Evolutionary conservation across 176 grass and related monocot genomes (phyloP), one percentile per base, ranked within the genome.

Genomic region (Pharus latifolius): DNA sequence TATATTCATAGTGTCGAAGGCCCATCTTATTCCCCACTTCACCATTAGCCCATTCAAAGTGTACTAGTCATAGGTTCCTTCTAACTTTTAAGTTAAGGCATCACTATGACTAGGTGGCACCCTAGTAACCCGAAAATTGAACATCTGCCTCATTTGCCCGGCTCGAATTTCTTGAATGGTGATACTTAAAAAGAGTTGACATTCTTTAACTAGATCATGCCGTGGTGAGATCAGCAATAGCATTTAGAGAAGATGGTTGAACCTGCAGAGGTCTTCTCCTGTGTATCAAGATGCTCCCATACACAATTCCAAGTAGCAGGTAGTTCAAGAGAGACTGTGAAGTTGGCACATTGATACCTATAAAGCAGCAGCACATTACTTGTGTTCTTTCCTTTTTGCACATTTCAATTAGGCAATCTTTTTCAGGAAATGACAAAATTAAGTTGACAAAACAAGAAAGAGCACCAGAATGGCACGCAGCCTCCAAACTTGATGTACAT

Each of bases 311-410:
- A 26, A 87, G 69, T 11, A 91, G 74, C 25, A 91, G 20, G 65
- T 91, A 91, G 65, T 84, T 91, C 65, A 87, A 58, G 57, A 91
- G 82, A 18, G 88, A 91, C 57, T 91, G 88, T 2, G 88, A 87
- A 10, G 88, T 87, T 23, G 83, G 88, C 30, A 67, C 83, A 66
- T 84, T 63, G 44, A 91, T 86, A 7, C 83, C 88, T 55, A 10
- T 60, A 70, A 27, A 46, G 13, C 18, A 24, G 49, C 15, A 34
- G 37, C 10, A 66, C 24, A 19, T 32, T 6, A 38, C n/a, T n/a
- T n/a, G n/a, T n/a, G n/a, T n/a, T n/a, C n/a, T n/a, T n/a, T n/a
- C n/a, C 41, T 51, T 69, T 37, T 34, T n/a, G 50, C 17, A 4
- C 18, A n/a, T n/a, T n/a, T n/a, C 47, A 22, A 3, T 10, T 3